These are phyloP conservation scores for Aspergillus jensenii DNA, from an alignment of 2,329 filamentous ascomycete species.

Conservation along the genomic window DNA sequence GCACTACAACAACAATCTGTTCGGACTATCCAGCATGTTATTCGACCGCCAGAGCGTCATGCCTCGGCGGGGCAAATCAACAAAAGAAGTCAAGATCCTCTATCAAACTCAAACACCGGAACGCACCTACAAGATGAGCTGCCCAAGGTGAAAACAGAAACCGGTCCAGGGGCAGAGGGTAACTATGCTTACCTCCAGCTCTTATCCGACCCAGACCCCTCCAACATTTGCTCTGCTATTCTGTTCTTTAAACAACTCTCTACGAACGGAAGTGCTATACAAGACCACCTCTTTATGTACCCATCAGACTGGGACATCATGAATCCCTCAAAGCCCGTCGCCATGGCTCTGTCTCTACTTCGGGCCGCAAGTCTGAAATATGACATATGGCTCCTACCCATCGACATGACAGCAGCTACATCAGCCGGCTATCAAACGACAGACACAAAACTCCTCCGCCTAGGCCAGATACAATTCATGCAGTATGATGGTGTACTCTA, in stretches of 20 bases:
- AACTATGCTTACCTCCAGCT: slow-evolving; percentile 46
- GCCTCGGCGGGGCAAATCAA: slow-evolving; percentile 16
- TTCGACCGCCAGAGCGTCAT: slow-evolving; percentile 42
- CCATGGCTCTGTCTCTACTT: slow-evolving; percentile 38
- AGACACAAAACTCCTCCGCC: slow-evolving; percentile 38
- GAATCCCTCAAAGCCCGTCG: slow-evolving; percentile 26
- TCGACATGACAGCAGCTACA: slow-evolving; percentile 39
- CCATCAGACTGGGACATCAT: slow-evolving; percentile 45
- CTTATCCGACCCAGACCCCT: slow-evolving; percentile 42
- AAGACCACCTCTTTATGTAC: slow-evolving; percentile 48
- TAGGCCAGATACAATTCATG: slow-evolving; percentile 41
- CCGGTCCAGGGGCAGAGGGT: slow-evolving; percentile 11
- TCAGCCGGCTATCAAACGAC: slow-evolving; percentile 33
- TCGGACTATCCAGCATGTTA: slow-evolving; percentile 70
- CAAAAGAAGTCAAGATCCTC: slow-evolving; percentile 21
- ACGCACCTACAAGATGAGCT: background rate
- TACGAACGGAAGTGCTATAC: slow-evolving; percentile 32
- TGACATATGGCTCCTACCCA: slow-evolving; percentile 41
- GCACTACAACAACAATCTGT: slow-evolving; percentile 84
- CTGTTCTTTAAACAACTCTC: slow-evolving; percentile 44
- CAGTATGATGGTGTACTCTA: slow-evolving; percentile 47
- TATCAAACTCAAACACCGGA: slow-evolving; percentile 7
- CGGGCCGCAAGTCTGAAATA: slow-evolving; percentile 40
- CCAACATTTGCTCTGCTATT: slow-evolving; percentile 47
- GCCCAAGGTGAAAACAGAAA: background rate